These are phyloP conservation scores for Dictyostelium purpureum DNA, from an alignment of 78 protist species.

Conservation along the genomic window DNA sequence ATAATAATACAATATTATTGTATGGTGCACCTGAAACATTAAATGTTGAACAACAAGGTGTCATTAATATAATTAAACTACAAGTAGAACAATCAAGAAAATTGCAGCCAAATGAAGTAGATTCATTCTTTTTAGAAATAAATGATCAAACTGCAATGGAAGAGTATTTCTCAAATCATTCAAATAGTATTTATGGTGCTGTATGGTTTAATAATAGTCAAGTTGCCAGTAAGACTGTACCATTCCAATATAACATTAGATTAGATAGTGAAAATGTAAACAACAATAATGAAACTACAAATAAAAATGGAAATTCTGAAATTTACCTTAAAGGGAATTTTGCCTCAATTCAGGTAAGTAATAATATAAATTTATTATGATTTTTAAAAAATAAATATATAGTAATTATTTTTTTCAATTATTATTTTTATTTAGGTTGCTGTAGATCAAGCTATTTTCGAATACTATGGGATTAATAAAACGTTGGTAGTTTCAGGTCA, in stretches of 20 bases:
- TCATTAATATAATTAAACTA: not conserved
- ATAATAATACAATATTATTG: not conserved
- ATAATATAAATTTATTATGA: no score
- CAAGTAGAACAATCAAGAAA: not conserved
- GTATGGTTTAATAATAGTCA: conserved; percentile 23
- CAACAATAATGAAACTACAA: not conserved
- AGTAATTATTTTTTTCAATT: no score
- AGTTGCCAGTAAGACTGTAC: not conserved
- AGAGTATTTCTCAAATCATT: conserved; percentile 19
- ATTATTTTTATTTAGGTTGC: conserved; percentile 1
- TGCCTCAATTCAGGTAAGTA: not conserved
- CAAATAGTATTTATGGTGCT: conserved; percentile 8
- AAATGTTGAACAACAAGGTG: conserved; percentile 10
- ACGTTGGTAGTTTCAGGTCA: not conserved
- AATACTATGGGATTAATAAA: not conserved
- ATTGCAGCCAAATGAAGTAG: not conserved
- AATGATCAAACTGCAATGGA: not conserved
- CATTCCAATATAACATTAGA: conserved; percentile 26
- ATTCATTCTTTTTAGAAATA: not conserved
- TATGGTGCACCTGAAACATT: not conserved
- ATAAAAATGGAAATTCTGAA: not conserved
- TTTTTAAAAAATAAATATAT: no score
- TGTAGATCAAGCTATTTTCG: conserved; percentile 32
- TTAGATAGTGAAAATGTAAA: conserved; percentile 23
- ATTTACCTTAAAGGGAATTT: not conserved